phyloP scores from a whole-genome alignment of 768 basidiomycete genomes.

The Termitomyces sp. region DNA sequence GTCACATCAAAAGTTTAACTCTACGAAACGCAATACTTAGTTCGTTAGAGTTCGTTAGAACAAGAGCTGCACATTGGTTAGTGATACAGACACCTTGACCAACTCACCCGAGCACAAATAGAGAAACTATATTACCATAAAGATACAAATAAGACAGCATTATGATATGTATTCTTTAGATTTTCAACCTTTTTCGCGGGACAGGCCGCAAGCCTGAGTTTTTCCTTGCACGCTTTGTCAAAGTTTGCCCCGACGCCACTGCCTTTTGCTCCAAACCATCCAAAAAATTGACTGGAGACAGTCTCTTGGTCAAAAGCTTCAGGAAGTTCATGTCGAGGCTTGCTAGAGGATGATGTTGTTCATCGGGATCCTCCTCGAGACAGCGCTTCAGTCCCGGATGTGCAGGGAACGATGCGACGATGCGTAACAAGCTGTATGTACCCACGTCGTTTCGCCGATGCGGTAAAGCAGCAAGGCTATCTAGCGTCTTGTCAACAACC shows the following conservation, averaged over 20 bases:
- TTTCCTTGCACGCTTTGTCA: slow-evolving; percentile 15
- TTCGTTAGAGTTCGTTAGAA: too few species aligned
- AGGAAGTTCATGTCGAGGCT: slow-evolving; percentile 34
- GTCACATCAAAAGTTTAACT: too few species aligned
- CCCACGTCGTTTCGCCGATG: slow-evolving; percentile 30
- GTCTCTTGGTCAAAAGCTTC: slow-evolving; percentile 30
- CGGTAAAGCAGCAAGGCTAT: slow-evolving; percentile 26
- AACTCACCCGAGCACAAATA: not conserved
- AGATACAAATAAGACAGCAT: not conserved
- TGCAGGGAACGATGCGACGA: slow-evolving; percentile 37
- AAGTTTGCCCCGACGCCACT: not conserved
- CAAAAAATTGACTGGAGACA: slow-evolving; percentile 33
- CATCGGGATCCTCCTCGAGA: slow-evolving; percentile 32
- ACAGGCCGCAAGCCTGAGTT: slow-evolving; percentile 7
- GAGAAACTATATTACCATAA: too few species aligned
- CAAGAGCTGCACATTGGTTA: too few species aligned
- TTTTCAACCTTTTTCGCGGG: slow-evolving; percentile 14
- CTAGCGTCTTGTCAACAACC: slow-evolving; percentile 22
- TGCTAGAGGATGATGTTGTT: slow-evolving; percentile 34
- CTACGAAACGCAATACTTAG: too few species aligned
- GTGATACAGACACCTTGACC: too few species aligned
- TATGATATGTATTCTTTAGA: not conserved
- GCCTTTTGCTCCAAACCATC: slow-evolving; percentile 21
- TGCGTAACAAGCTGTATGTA: slow-evolving; percentile 35
- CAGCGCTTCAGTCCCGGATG: slow-evolving; percentile 32